Percentiles rank a stretch among this genome's conserved stretches.
Conservation (phyloP, 306 rosid genomes). For the Phaseolus lunatus region DNA sequence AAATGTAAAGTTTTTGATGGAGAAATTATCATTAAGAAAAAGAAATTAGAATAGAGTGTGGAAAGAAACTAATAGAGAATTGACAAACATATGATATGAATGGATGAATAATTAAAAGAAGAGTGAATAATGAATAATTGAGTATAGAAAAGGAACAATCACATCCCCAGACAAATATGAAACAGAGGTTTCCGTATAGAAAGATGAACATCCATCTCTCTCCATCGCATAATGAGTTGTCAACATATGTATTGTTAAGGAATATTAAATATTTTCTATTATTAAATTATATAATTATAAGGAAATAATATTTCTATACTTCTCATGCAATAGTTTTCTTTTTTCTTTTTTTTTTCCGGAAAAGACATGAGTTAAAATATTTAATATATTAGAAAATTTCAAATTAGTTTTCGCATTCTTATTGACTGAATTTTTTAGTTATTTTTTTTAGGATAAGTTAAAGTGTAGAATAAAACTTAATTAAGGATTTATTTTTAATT, state of each 20-base stretch:
- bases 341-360: too few relatives aligned
- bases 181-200: constrained; percentile 1
- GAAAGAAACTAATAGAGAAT: background rate
- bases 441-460: too few relatives aligned
- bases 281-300: too few relatives aligned
- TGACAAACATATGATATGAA: background rate
- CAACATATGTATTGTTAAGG: background rate
- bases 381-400: too few relatives aligned
- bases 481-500: too few relatives aligned
- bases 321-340: background rate
- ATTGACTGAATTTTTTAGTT: too few relatives aligned
- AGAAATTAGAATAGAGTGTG: background rate
- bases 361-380: too few relatives aligned
- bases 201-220: background rate
- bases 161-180: constrained; percentile 7
- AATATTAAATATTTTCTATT: background rate
- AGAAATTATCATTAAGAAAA: background rate
- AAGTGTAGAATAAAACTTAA: too few relatives aligned
- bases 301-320: background rate
- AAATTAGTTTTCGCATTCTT: too few relatives aligned
- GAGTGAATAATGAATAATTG: background rate
- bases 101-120: background rate
- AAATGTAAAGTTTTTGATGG: too few relatives aligned
- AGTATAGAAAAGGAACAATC: constrained; percentile 1
- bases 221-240: constrained; percentile 7